These are phyloP conservation scores for Fistulifera pelliculosa DNA, from an alignment of 108 stramenopile genomes.

Conservation along the genomic window DNA sequence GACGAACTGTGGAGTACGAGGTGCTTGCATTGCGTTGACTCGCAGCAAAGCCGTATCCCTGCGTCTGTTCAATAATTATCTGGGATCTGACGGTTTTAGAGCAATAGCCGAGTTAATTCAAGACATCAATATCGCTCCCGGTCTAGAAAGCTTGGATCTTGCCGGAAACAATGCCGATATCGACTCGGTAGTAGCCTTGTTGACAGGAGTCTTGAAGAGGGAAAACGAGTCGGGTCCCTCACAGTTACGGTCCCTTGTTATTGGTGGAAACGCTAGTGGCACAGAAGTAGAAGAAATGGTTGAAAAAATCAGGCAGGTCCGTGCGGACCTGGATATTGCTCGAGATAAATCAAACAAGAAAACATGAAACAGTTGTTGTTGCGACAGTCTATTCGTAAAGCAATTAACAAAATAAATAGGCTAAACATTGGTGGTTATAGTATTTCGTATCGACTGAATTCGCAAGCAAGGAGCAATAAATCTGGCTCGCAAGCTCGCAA, in stretches of 20 bases:
- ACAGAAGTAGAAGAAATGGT: constrained; percentile 30
- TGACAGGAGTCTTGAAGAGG: constrained; percentile 22
- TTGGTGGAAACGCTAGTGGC: constrained; percentile 64
- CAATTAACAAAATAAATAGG: no score
- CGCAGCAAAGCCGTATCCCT: constrained; percentile 26
- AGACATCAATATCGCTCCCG: constrained; percentile 28
- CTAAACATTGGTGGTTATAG: no score
- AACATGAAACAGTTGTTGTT: no score
- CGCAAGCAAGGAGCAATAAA: no score
- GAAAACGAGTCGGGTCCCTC: constrained; percentile 4
- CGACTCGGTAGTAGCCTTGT: constrained; percentile 36
- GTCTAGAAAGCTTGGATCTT: constrained; percentile 54
- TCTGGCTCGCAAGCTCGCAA: no score
- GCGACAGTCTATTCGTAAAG: no score
- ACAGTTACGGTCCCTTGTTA: constrained; percentile 37
- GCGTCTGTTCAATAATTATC: constrained; percentile 55
- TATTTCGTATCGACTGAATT: no score
- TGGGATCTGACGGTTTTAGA: constrained; percentile 47
- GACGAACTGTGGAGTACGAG: constrained; percentile 48
- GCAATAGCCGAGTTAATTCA: constrained; percentile 23
- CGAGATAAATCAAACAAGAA: constrained; percentile 31
- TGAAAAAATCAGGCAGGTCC: constrained; percentile 21
- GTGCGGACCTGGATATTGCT: constrained; percentile 63
- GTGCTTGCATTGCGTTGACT: constrained; percentile 30
- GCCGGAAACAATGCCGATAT: constrained; percentile 58